Percentiles rank a stretch among this genome's conserved stretches.
phyloP scores from a whole-genome alignment of 306 rosid genomes.

The Vachellia collinsii region DNA sequence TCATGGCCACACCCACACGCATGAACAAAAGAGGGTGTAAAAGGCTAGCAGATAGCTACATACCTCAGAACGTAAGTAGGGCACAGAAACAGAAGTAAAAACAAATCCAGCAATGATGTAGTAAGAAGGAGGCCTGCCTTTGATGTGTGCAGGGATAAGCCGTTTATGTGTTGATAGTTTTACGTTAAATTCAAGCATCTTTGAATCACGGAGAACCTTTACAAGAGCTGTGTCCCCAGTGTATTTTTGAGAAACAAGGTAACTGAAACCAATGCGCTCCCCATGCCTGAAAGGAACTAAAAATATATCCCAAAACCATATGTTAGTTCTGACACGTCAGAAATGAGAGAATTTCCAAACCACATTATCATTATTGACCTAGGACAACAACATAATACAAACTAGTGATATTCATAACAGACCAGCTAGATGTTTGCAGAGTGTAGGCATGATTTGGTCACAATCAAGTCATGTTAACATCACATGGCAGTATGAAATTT shows the following conservation, averaged over 20 bases:
- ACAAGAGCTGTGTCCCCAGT: constrained; percentile 67
- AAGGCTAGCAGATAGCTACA: constrained; percentile 11
- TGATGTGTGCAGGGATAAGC: constrained; percentile 79
- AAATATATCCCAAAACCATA: constrained; percentile 31
- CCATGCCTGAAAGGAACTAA: constrained; percentile 87
- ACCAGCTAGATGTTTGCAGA: background rate
- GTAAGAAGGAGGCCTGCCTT: constrained; percentile 85
- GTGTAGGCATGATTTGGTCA: background rate
- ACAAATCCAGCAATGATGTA: constrained; percentile 90
- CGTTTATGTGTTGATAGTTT: constrained; percentile 68
- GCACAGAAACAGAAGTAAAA: constrained; percentile 73
- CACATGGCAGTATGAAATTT: background rate
- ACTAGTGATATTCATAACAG: background rate
- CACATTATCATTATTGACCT: background rate
- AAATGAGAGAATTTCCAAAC: background rate
- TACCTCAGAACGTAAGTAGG: constrained; percentile 92
- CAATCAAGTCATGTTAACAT: background rate
- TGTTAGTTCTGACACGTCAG: constrained; percentile 14
- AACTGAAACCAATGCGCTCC: constrained; percentile 90
- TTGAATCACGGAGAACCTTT: constrained; percentile 58
- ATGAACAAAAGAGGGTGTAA: background rate
- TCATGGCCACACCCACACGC: background rate
- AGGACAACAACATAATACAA: background rate
- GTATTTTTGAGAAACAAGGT: constrained; percentile 70
- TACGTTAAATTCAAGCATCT: constrained; percentile 59